Evolutionary conservation across 148 eudicot species (phyloP), one percentile per base, ranked within the genome.

Genomic region (Cornus suecica): DNA sequence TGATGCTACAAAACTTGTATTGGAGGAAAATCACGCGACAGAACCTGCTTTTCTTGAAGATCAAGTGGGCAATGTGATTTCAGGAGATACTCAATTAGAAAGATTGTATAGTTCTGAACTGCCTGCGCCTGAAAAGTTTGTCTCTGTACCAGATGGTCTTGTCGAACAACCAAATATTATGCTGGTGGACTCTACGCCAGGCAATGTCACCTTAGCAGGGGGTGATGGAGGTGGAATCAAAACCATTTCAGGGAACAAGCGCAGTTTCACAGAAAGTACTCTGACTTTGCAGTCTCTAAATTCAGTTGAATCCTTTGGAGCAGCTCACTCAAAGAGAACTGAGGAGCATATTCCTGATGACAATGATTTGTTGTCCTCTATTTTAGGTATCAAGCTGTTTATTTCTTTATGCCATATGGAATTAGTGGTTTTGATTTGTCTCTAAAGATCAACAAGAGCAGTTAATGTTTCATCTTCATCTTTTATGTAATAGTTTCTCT

Each of bases 311-410:
- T 90, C 99, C 64, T 85, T 85, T 22, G 87, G 86, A 65, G 84
- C 83, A 20, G 84, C 83, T 71, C 89, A 79, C 74, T 81, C 84
- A 51, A 95, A 87, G 81, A 88, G 86, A 81, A 77, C 92, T 41
- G 79, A 63, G 32, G 97, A 83, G 68, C 75, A 76, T 48, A 74
- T 95, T 82, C 97, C 97, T 29, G 87, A 91, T 80, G 97, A 95
- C 72, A 85, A 91, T 80, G 99, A 95, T 87, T 86, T 95, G 80
- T 71, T 95, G 76, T 93, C 99, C 18, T 92, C 99, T 31, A 95
- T 95, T 58, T 85, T 95, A 87, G 99, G 99, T 95, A 89, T 74
- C 42, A 15, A 16, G 41, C 4, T 76, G 45, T 62, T 69, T 67
- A 22, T 25, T 66, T 51, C 56, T 26, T 70, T n/a, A 58, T 68